Evolutionary conservation across 495 filamentous ascomycete genomes (phyloP).

Genomic region (Tetracladium setigerum): DNA sequence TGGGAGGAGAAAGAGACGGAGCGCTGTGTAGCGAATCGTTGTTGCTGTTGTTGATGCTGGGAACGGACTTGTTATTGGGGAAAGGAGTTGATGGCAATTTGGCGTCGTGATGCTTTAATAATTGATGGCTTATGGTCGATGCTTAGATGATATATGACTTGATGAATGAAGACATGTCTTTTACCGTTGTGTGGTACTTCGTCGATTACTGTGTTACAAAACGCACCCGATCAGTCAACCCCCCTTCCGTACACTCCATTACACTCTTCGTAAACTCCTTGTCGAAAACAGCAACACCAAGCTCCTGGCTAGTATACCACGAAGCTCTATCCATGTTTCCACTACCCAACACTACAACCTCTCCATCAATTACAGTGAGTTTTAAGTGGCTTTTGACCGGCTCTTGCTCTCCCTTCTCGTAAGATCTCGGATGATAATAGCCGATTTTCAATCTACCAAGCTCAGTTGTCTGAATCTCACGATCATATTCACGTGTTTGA

Average conservation of each 20-base stretch:
- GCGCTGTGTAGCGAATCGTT: too few species aligned
- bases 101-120: too few species aligned
- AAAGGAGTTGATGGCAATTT: too few species aligned
- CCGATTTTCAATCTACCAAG: slow-evolving; percentile 37
- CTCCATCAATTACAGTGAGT: slow-evolving; percentile 52
- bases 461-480: slow-evolving; percentile 23
- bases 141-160: not conserved
- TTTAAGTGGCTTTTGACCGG: slow-evolving; percentile 68
- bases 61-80: too few species aligned
- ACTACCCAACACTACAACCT: slow-evolving; percentile 57
- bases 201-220: not conserved
- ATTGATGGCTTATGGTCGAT: not conserved
- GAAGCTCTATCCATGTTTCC: slow-evolving; percentile 72
- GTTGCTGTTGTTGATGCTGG: too few species aligned
- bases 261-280: slow-evolving; percentile 34
- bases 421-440: slow-evolving; percentile 31
- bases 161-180: too few species aligned
- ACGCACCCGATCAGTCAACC: slow-evolving; percentile 34
- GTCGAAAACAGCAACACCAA: slow-evolving; percentile 58
- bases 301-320: slow-evolving; percentile 71
- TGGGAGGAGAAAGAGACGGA: not conserved
- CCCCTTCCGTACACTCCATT: slow-evolving; percentile 31
- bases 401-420: slow-evolving; percentile 27
- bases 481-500: not conserved
- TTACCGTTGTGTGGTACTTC: not conserved